Conservation (phyloP, 2,329 filamentous ascomycete species). For the Penicillium frequentans region DNA sequence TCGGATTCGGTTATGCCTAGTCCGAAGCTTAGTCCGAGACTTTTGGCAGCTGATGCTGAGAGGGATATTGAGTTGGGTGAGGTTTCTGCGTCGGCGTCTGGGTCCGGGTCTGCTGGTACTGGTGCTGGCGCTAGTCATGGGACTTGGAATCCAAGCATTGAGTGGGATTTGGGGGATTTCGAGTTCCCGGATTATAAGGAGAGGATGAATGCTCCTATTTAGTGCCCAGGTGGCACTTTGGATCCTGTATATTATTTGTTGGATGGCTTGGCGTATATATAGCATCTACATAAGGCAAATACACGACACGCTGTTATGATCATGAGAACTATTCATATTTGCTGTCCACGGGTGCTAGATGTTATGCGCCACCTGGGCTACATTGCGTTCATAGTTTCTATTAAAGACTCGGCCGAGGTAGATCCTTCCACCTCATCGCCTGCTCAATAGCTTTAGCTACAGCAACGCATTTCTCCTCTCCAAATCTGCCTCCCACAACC, state of each 20-base stretch:
- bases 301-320: neutral
- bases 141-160: conserved; percentile 3
- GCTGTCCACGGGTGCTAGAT: too few species aligned
- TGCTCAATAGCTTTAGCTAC: conserved; percentile 35
- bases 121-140: neutral
- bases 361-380: too few species aligned
- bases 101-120: neutral
- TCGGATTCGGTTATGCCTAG: conserved; percentile 11
- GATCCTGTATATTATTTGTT: neutral
- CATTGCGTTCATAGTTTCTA: too few species aligned
- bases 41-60: neutral
- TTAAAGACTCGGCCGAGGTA: conserved; percentile 8
- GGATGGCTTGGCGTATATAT: neutral
- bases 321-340: neutral
- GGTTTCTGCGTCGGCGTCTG: neutral
- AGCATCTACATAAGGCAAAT: neutral
- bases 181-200: conserved; percentile 26
- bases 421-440: conserved; percentile 15
- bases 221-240: neutral
- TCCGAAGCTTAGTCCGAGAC: neutral
- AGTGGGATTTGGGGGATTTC: conserved; percentile 23
- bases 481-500: conserved; percentile 33
- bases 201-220: conserved; percentile 23
- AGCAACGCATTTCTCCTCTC: conserved; percentile 35
- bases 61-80: neutral